phyloP scores from a whole-genome alignment of 768 basidiomycete genomes.

The Peribolospora baueri region DNA sequence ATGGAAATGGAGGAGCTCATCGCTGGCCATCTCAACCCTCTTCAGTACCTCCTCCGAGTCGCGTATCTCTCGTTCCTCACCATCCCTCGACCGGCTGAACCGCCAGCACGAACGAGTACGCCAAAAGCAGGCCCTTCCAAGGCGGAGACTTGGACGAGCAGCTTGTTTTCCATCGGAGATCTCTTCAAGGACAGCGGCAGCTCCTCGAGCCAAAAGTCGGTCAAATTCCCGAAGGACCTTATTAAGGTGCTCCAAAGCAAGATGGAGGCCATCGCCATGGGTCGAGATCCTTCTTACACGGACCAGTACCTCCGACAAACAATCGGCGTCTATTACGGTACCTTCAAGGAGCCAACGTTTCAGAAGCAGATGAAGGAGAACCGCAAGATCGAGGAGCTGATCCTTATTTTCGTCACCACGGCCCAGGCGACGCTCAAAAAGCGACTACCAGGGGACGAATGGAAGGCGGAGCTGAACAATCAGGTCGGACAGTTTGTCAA shows the following conservation, averaged over 20 bases:
- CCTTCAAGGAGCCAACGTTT: slow-evolving; percentile 63
- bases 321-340: slow-evolving; percentile 77
- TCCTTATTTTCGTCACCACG: slow-evolving; percentile 81
- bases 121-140: not conserved
- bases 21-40: too few species aligned
- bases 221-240: slow-evolving; percentile 83
- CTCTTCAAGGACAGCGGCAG: slow-evolving; percentile 50
- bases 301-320: slow-evolving; percentile 73
- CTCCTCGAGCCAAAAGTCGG: slow-evolving; percentile 29
- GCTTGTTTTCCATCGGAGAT: slow-evolving; percentile 35
- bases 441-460: slow-evolving; percentile 47
- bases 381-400: slow-evolving; percentile 89
- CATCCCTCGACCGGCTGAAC: too few species aligned
- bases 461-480: slow-evolving; percentile 79
- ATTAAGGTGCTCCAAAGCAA: slow-evolving; percentile 72
- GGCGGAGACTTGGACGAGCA: not conserved
- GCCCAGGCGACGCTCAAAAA: slow-evolving; percentile 72
- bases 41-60: too few species aligned
- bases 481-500: slow-evolving; percentile 75
- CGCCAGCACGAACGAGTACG: too few species aligned
- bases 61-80: too few species aligned
- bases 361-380: slow-evolving; percentile 82
- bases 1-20: too few species aligned
- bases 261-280: slow-evolving; percentile 79
- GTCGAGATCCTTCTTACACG: slow-evolving; percentile 35